phyloP scores from a whole-genome alignment of 345 rosid genomes.

The Aegle marmelos region DNA sequence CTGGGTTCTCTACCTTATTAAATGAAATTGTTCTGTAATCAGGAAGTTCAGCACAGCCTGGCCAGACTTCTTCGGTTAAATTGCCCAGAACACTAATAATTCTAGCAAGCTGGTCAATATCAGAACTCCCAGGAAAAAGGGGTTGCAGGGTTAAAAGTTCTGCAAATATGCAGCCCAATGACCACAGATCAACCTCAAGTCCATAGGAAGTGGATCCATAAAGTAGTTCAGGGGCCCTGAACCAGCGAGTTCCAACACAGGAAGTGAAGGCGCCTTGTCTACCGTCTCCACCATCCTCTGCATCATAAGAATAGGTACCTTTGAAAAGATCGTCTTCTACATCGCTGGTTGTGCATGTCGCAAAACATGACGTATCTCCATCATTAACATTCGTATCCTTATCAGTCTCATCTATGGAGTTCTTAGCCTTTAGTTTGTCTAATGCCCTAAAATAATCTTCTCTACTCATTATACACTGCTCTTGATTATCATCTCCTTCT shows the following conservation, averaged over 20 bases:
- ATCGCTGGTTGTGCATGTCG: conserved; percentile 79
- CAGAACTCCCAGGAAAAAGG: conserved; percentile 81
- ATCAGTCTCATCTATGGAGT: conserved; percentile 45
- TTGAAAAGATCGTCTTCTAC: conserved; percentile 66
- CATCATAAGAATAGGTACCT: conserved; percentile 53
- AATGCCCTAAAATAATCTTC: conserved; percentile 55
- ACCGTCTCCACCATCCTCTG: conserved; percentile 49
- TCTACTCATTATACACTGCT: conserved; percentile 29
- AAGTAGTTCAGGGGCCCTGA: conserved; percentile 88
- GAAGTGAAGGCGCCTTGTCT: conserved; percentile 65
- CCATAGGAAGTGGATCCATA: conserved; percentile 84
- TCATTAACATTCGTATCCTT: conserved; percentile 61
- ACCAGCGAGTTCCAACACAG: conserved; percentile 98
- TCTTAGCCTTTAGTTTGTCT: conserved; percentile 52
- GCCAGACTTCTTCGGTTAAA: conserved; percentile 75
- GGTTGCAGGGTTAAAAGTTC: conserved; percentile 79
- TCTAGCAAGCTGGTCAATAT: conserved; percentile 82
- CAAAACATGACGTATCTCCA: conserved; percentile 77
- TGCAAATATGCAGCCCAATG: conserved; percentile 83
- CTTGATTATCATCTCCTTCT: conserved; percentile 27
- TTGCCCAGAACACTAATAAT: conserved; percentile 70
- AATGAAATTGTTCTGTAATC: conserved; percentile 77
- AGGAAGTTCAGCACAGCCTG: conserved; percentile 70
- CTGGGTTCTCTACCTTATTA: conserved; percentile 64
- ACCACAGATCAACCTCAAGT: conserved; percentile 83